These are phyloP conservation scores for Collybia sp. DNA, from an alignment of 768 basidiomycete genomes.

Conservation along the genomic window DNA sequence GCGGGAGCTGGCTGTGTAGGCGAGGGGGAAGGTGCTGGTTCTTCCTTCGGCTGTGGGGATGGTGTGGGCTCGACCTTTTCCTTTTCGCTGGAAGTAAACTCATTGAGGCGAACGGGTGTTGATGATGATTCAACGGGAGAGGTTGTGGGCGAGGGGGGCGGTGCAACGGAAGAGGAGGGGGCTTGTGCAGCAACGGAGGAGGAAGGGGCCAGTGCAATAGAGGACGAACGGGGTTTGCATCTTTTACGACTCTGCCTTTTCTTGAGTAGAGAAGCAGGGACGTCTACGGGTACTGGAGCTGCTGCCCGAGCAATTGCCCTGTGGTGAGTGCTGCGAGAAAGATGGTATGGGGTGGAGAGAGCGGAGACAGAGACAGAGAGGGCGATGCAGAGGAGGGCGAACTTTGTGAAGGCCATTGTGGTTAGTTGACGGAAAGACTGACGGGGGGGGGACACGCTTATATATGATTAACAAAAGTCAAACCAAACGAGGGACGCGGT, in stretches of 20 bases:
- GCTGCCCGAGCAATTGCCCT: constrained; percentile 33
- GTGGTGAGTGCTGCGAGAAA: constrained; percentile 29
- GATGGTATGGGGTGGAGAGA: constrained; percentile 34
- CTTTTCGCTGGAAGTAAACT: too few species aligned
- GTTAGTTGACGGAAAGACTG: too few species aligned
- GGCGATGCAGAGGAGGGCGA: constrained; percentile 39
- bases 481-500: too few species aligned
- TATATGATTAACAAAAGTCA: too few species aligned
- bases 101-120: too few species aligned
- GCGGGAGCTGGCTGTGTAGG: background rate
- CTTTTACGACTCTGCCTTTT: constrained; percentile 19
- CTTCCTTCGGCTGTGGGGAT: too few species aligned
- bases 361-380: constrained; percentile 32
- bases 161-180: too few species aligned
- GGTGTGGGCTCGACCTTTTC: too few species aligned
- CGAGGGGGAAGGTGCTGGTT: background rate
- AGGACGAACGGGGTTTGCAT: constrained; percentile 30
- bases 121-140: too few species aligned
- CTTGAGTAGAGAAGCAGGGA: constrained; percentile 15
- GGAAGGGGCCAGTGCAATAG: constrained; percentile 10
- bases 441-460: too few species aligned
- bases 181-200: constrained; percentile 2
- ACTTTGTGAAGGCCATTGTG: constrained; percentile 35
- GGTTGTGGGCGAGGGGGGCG: too few species aligned
- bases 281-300: constrained; percentile 26